Conservation (phyloP, 2,329 filamentous ascomycete species). For the Helotiales sp. region DNA sequence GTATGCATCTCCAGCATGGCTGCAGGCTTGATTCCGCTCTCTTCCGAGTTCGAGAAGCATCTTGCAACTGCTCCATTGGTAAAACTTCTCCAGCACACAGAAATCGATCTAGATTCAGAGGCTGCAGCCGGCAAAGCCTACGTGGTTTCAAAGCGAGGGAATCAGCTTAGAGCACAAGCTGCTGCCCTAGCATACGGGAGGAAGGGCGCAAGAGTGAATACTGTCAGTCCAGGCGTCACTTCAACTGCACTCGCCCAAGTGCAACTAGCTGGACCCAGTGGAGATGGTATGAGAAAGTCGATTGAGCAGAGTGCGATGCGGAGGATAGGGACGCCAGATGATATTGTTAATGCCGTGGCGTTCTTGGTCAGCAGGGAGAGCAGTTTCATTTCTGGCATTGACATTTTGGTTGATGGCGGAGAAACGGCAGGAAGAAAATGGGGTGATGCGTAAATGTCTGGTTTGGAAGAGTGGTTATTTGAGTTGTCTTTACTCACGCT, state of each 20-base stretch:
- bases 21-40: not conserved
- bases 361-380: conserved; percentile 3
- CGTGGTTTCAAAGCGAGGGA: conserved; percentile 6
- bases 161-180: conserved; percentile 6
- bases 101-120: not conserved
- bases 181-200: not conserved
- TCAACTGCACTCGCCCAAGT: not conserved
- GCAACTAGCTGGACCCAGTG: not conserved
- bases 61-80: not conserved
- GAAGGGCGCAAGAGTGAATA: conserved; percentile 8
- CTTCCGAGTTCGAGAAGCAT: conserved; percentile 6
- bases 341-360: conserved; percentile 8
- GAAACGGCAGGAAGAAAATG: not conserved
- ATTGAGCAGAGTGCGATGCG: not conserved
- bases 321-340: conserved; percentile 11
- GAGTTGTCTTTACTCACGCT: too few species aligned
- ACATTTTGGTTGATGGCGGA: conserved; percentile 13
- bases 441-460: not conserved
- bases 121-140: not conserved
- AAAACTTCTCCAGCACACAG: conserved; percentile 6
- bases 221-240: conserved; percentile 9
- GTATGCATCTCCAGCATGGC: conserved; percentile 28
- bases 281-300: not conserved
- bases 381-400: conserved; percentile 7
- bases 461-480: too few species aligned